Evolutionary conservation across 805 yeast genomes (phyloP).

Genomic region (Spathaspora sp.): DNA sequence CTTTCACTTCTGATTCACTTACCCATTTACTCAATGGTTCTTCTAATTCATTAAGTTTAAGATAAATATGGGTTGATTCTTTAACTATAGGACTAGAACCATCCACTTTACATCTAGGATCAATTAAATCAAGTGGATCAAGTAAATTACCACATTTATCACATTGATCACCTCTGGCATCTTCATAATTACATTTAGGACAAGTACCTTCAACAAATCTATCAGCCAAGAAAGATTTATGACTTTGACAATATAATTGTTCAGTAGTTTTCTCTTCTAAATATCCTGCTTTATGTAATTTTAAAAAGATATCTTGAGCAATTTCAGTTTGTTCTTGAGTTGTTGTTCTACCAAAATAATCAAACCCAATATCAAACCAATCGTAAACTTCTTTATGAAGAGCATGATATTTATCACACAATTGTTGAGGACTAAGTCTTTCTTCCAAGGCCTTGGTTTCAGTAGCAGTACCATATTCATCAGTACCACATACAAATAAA

Average conservation of each 20-base stretch:
- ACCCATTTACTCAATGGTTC: constrained; percentile 72
- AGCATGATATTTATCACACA: constrained; percentile 86
- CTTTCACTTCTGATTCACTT: constrained; percentile 59
- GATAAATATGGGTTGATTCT: constrained; percentile 80
- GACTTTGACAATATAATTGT: constrained; percentile 89
- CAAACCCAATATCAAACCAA: constrained; percentile 96
- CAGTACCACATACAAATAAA: constrained; percentile 91
- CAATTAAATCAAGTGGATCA: constrained; percentile 88
- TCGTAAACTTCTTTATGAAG: constrained; percentile 88
- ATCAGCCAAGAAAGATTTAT: constrained; percentile 90
- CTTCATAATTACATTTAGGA: constrained; percentile 91
- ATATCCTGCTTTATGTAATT: constrained; percentile 70
- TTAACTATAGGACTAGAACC: constrained; percentile 74
- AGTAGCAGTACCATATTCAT: constrained; percentile 99
- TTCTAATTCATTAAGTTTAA: constrained; percentile 81
- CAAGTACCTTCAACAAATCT: constrained; percentile 97
- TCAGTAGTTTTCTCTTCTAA: constrained; percentile 84
- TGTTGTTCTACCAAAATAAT: constrained; percentile 94
- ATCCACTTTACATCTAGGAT: constrained; percentile 95
- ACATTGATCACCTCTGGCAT: constrained; percentile 99
- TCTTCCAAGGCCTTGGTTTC: constrained; percentile 98
- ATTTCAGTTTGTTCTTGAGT: constrained; percentile 89
- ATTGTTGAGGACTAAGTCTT: constrained; percentile 77
- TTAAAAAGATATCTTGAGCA: constrained; percentile 87
- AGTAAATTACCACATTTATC: constrained; percentile 90